Evolutionary conservation across 2,329 filamentous ascomycete genomes (phyloP).

Genomic region (Fusarium caatingaense): DNA sequence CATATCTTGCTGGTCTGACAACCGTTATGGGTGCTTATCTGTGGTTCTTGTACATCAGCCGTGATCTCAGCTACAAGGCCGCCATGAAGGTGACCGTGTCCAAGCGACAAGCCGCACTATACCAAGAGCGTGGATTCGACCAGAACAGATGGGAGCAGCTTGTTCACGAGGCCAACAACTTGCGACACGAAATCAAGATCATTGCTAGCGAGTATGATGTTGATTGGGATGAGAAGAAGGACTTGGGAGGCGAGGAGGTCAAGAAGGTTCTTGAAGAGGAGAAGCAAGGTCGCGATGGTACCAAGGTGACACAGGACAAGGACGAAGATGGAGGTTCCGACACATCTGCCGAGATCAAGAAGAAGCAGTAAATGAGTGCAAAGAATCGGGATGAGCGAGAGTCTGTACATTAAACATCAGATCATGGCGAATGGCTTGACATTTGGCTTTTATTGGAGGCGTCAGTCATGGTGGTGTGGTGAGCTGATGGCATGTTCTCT

Average conservation of each 20-base stretch:
- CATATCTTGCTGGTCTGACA: constrained; percentile 86
- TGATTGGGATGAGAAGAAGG: constrained; percentile 83
- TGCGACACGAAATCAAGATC: constrained; percentile 81
- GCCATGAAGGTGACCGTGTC: constrained; percentile 90
- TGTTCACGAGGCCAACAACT: constrained; percentile 80
- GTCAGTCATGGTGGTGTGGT: constrained; percentile 10
- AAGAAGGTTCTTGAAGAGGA: constrained; percentile 68
- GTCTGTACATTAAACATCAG: constrained; percentile 25
- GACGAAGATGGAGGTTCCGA: constrained; percentile 48
- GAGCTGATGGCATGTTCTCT: not conserved
- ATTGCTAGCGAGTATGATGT: constrained; percentile 90
- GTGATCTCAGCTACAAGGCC: constrained; percentile 86
- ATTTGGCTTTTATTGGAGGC: not conserved
- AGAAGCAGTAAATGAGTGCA: constrained; percentile 30
- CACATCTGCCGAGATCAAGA: constrained; percentile 41
- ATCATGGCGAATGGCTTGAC: constrained; percentile 26
- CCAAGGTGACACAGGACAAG: constrained; percentile 54
- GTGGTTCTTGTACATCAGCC: constrained; percentile 94
- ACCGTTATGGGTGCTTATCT: constrained; percentile 91
- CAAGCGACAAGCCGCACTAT: constrained; percentile 79
- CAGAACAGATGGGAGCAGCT: constrained; percentile 79
- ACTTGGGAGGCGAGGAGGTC: constrained; percentile 76
- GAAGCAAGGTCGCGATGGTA: constrained; percentile 52
- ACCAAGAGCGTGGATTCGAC: constrained; percentile 81
- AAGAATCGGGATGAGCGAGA: not conserved